These are phyloP conservation scores for Leptomonas seymouri DNA, from an alignment of 208 protist genomes.

Conservation along the genomic window DNA sequence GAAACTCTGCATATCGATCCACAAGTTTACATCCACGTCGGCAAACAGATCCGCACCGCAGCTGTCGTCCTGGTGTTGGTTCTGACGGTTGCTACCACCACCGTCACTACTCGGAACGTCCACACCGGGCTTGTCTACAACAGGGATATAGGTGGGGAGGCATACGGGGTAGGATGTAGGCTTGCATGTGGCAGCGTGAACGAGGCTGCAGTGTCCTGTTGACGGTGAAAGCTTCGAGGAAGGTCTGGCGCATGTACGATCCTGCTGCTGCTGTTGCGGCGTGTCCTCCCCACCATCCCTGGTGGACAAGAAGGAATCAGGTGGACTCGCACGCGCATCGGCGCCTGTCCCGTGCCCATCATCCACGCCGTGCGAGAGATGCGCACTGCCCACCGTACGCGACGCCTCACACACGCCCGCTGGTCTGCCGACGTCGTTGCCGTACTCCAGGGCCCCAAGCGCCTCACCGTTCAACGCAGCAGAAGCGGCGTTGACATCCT, in stretches of 20 bases:
- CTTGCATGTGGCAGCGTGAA: background rate
- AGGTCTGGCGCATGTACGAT: background rate
- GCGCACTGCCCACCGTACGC: background rate
- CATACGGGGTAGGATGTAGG: background rate
- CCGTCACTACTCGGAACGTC: conserved; percentile 6
- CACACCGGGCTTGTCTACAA: background rate
- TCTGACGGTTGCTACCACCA: background rate
- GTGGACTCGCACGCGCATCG: too few species aligned
- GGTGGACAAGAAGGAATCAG: too few species aligned
- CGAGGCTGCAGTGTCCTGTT: background rate
- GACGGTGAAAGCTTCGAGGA: background rate
- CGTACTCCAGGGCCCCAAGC: conserved; percentile 1
- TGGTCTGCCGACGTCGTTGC: conserved; percentile 12
- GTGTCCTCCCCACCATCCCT: background rate
- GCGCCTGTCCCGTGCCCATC: too few species aligned
- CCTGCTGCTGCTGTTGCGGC: background rate
- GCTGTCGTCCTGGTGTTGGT: background rate
- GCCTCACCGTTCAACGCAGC: background rate
- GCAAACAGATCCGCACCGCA: conserved; percentile 5
- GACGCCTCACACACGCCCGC: background rate
- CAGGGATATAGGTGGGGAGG: background rate
- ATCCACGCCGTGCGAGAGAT: background rate
- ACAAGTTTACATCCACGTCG: conserved; percentile 9
- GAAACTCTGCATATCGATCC: conserved; percentile 32
- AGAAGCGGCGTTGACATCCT: too few species aligned